Evolutionary conservation across 768 basidiomycete species (phyloP).

Genomic region (Macrolepiota dolichaula): DNA sequence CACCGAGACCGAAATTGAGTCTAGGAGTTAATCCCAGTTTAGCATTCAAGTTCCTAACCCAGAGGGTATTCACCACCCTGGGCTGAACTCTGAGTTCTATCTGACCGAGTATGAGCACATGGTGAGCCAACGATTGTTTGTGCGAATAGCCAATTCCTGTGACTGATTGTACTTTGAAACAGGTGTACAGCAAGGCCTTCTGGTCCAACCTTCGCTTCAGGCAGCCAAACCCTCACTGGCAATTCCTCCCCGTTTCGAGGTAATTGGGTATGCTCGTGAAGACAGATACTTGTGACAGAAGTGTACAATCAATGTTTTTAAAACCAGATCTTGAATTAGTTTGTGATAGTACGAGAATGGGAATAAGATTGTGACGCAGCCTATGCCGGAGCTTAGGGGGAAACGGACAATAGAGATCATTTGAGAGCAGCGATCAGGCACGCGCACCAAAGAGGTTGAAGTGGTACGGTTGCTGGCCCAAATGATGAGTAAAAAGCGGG

Average conservation of each 20-base stretch:
- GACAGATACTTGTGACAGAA: too few relatives aligned
- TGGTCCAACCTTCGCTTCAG: not conserved
- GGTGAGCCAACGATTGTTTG: not conserved
- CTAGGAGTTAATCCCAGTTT: not conserved
- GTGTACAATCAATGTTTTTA: too few relatives aligned
- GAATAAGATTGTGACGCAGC: too few relatives aligned
- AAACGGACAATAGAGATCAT: too few relatives aligned
- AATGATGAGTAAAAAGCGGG: too few relatives aligned
- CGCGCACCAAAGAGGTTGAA: too few relatives aligned
- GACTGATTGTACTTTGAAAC: not conserved
- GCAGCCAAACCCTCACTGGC: not conserved
- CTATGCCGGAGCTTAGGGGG: too few relatives aligned
- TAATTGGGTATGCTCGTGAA: not conserved
- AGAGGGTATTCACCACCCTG: not conserved
- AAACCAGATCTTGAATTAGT: too few relatives aligned
- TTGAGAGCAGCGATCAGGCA: too few relatives aligned
- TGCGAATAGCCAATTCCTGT: not conserved
- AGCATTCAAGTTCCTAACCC: slow-evolving; percentile 3
- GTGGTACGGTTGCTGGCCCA: too few relatives aligned
- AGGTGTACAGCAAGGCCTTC: not conserved
- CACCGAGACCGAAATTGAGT: too few relatives aligned
- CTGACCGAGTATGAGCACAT: not conserved
- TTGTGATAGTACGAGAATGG: too few relatives aligned
- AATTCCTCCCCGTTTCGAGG: not conserved
- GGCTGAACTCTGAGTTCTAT: not conserved